Percentiles rank a stretch among this genome's conserved stretches.
These are phyloP conservation scores for Carex kokanica DNA, from an alignment of 176 grass and related monocot genomes.

Conservation along the genomic window DNA sequence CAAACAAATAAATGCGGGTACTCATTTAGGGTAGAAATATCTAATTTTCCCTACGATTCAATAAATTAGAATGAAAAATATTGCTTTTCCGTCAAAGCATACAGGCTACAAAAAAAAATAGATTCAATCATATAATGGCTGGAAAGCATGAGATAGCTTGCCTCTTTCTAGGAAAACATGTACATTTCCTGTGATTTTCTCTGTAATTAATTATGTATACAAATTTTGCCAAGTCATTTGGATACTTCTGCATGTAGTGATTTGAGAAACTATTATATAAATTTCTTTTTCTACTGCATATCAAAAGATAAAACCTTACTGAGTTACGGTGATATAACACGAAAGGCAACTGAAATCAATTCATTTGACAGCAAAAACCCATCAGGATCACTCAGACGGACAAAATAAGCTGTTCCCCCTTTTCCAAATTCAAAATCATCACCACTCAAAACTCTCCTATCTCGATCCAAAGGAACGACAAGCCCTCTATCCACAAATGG, in stretches of 20 bases:
- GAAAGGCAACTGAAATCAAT: slow-evolving; percentile 85
- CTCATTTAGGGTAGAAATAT: neutral
- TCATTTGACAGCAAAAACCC: slow-evolving; percentile 87
- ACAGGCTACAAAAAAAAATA: neutral
- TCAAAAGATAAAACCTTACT: slow-evolving; percentile 27
- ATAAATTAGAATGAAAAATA: neutral
- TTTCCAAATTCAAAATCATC: slow-evolving; percentile 45
- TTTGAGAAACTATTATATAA: neutral
- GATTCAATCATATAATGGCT: neutral
- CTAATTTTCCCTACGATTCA: neutral
- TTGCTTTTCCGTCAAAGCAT: neutral
- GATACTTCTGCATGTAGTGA: neutral
- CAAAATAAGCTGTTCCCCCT: slow-evolving; percentile 43
- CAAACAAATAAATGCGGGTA: too few species aligned
- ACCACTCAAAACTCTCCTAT: slow-evolving; percentile 35
- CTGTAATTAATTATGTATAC: neutral
- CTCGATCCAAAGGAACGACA: slow-evolving; percentile 54
- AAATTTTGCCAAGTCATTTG: neutral
- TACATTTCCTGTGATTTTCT: slow-evolving; percentile 4
- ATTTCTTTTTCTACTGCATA: neutral
- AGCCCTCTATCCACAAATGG: slow-evolving; percentile 65
- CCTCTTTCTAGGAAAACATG: neutral
- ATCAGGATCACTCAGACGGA: slow-evolving; percentile 76
- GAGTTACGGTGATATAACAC: slow-evolving; percentile 65
- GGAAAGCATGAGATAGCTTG: neutral